Percentiles rank a stretch among this genome's conserved stretches.
Conservation (phyloP, 2,329 filamentous ascomycete genomes). For the Hypoxylon sp. region DNA sequence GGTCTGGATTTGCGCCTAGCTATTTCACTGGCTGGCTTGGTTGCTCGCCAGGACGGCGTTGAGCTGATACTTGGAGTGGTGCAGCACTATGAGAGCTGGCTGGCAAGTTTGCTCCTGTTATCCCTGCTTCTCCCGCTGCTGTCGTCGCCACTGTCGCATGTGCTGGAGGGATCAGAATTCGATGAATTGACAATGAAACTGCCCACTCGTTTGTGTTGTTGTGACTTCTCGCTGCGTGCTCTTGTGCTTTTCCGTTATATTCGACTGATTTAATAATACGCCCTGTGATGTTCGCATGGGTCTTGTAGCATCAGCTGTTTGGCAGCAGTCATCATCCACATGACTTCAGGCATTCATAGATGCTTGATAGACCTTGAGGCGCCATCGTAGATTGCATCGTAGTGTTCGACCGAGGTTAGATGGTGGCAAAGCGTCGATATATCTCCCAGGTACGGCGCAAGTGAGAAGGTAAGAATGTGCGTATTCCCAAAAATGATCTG, state of each 20-base stretch:
- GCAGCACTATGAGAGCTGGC: not conserved
- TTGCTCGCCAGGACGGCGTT: conserved; percentile 10
- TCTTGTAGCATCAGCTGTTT: not conserved
- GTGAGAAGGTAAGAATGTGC: not conserved
- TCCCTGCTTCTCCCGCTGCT: conserved; percentile 1
- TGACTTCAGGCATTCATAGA: not conserved
- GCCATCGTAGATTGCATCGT: not conserved
- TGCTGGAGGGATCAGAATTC: conserved; percentile 14
- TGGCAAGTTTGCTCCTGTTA: conserved; percentile 1
- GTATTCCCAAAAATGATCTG: not conserved
- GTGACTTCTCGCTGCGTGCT: not conserved
- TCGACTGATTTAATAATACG: not conserved
- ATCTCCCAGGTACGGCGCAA: not conserved
- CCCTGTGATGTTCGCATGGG: not conserved
- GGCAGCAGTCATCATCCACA: not conserved
- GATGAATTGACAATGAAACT: conserved; percentile 30
- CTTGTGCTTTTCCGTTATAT: not conserved
- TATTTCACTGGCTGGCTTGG: conserved; percentile 13
- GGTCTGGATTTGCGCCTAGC: conserved; percentile 1
- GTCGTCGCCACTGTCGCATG: conserved; percentile 9
- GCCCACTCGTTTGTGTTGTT: not conserved
- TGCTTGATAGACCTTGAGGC: not conserved
- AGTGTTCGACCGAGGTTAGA: not conserved
- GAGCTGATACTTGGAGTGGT: conserved; percentile 2
- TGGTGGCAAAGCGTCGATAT: not conserved